Percentiles rank a stretch among this genome's conserved stretches.
phyloP scores from a whole-genome alignment of 352 stramenopile species.

The Phytophthora crassamura region DNA sequence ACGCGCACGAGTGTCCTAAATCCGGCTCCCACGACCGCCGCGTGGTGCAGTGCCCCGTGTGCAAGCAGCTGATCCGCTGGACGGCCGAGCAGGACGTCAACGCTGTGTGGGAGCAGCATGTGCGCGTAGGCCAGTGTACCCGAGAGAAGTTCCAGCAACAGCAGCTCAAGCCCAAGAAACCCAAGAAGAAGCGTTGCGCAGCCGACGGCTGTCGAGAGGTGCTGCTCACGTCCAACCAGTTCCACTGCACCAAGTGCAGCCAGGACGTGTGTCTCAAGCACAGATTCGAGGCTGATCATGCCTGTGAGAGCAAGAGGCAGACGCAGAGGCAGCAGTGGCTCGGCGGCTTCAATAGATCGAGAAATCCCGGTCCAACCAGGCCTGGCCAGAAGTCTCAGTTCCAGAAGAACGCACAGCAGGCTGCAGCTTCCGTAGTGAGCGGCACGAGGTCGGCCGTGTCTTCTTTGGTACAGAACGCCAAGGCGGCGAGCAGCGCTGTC shows the following conservation, averaged over 20 bases:
- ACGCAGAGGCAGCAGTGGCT: conserved; percentile 53
- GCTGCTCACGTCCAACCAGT: conserved; percentile 73
- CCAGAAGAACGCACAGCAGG: conserved; percentile 40
- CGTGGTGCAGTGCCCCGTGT: conserved; percentile 79
- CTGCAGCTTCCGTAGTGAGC: conserved; percentile 41
- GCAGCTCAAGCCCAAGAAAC: conserved; percentile 48
- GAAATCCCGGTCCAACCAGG: conserved; percentile 15
- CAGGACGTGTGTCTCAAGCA: conserved; percentile 82
- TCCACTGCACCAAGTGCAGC: conserved; percentile 69
- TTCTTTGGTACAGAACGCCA: conserved; percentile 57
- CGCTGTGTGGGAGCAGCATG: conserved; percentile 73
- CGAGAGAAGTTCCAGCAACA: conserved; percentile 44
- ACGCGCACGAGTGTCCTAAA: conserved; percentile 71
- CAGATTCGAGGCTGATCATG: conserved; percentile 80
- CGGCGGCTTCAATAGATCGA: conserved; percentile 15
- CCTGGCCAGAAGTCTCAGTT: conserved; percentile 27
- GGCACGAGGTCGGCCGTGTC: conserved; percentile 52
- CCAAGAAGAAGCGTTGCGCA: conserved; percentile 76
- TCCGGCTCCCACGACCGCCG: conserved; percentile 70
- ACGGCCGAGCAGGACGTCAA: conserved; percentile 82
- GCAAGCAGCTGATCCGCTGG: conserved; percentile 68
- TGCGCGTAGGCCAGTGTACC: conserved; percentile 60
- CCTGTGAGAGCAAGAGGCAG: conserved; percentile 50
- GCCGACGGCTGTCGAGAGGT: conserved; percentile 67
- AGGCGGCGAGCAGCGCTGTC: conserved; percentile 36